These are phyloP conservation scores for Dipteronia sinensis DNA, from an alignment of 345 rosid species.

Conservation along the genomic window DNA sequence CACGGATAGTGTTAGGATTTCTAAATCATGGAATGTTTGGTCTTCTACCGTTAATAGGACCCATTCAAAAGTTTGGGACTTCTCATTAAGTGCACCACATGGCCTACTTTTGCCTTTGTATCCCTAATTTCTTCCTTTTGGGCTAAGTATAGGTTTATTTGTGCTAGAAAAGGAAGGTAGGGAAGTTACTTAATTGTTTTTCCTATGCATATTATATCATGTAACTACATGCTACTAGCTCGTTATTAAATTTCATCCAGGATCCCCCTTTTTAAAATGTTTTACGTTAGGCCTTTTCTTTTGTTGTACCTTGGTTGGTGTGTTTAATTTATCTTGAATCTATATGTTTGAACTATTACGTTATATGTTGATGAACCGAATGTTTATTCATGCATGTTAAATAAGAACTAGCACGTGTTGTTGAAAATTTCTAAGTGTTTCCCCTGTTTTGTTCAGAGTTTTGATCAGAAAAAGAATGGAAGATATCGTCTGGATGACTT, in stretches of 20 bases:
- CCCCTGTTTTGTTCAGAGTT: constrained; percentile 45
- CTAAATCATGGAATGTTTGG: too few relatives aligned
- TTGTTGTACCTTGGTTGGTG: neutral
- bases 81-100: too few relatives aligned
- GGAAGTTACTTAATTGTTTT: neutral
- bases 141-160: too few relatives aligned
- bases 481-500: constrained; percentile 65
- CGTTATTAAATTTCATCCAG: too few relatives aligned
- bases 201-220: neutral
- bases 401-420: neutral
- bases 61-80: too few relatives aligned
- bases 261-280: neutral
- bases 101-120: too few relatives aligned
- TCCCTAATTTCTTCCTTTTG: too few relatives aligned
- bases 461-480: constrained; percentile 63
- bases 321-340: neutral
- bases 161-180: neutral
- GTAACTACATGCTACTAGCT: neutral
- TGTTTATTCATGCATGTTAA: neutral
- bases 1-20: too few relatives aligned
- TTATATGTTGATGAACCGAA: neutral
- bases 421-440: constrained; percentile 11
- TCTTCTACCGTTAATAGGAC: too few relatives aligned
- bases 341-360: neutral
- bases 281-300: neutral